Conservation (phyloP, 495 filamentous ascomycete species). For the Elasticomyces elasticus region DNA sequence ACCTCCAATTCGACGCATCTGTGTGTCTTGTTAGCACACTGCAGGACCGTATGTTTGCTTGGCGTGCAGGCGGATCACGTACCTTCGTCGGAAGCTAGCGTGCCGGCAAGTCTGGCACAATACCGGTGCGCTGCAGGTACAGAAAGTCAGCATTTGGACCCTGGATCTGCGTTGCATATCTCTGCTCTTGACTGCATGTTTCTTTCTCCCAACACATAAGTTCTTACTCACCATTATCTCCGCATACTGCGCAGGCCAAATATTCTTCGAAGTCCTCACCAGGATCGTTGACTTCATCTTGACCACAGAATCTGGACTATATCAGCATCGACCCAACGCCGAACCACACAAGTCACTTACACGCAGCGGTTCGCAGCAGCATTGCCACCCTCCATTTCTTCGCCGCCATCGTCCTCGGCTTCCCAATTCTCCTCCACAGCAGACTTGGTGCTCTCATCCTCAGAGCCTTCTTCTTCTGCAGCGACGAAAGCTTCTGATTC, state of each 20-base stretch:
- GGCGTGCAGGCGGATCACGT: constrained; percentile 25
- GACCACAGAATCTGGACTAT: constrained; percentile 54
- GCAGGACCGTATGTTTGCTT: constrained; percentile 12
- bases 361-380: constrained; percentile 53
- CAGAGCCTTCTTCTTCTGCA: constrained; percentile 32
- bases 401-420: constrained; percentile 49
- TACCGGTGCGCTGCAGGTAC: constrained; percentile 71
- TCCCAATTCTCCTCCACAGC: constrained; percentile 61
- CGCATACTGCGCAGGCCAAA: constrained; percentile 69
- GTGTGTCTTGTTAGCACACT: constrained; percentile 10
- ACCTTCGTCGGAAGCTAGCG: constrained; percentile 61
- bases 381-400: constrained; percentile 58
- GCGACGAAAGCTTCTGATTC: constrained; percentile 37
- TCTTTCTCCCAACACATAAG: constrained; percentile 25
- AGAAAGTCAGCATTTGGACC: constrained; percentile 30
- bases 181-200: not conserved
- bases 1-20: constrained; percentile 67
- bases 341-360: constrained; percentile 40
- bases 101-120: constrained; percentile 74
- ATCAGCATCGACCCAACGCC: not conserved
- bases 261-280: constrained; percentile 80
- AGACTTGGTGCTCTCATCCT: constrained; percentile 57
- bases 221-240: constrained; percentile 69
- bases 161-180: constrained; percentile 8
- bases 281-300: constrained; percentile 79